These are phyloP conservation scores for Aspergillus transmontanensis DNA, from an alignment of 2,329 filamentous ascomycete genomes.

Conservation along the genomic window DNA sequence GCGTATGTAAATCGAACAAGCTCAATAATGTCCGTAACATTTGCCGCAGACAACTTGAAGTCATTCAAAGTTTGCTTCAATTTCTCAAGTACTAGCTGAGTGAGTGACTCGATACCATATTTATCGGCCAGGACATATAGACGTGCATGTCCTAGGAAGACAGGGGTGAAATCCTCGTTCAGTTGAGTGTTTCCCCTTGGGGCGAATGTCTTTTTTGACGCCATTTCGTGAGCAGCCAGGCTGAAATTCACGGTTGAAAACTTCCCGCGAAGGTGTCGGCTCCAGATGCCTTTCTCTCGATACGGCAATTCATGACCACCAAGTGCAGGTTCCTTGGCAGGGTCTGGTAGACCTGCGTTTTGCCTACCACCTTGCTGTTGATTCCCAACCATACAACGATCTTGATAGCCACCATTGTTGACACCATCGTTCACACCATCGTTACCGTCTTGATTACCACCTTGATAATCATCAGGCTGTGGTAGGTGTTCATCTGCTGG, in stretches of 20 bases:
- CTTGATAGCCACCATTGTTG: too few relatives aligned
- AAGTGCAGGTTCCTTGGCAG: not conserved
- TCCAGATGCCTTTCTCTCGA: conserved; percentile 15
- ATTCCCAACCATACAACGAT: too few relatives aligned
- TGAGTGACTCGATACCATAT: conserved; percentile 40
- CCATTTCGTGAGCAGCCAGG: not conserved
- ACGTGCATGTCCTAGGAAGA: conserved; percentile 44
- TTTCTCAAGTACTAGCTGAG: conserved; percentile 34
- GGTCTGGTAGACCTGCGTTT: too few relatives aligned
- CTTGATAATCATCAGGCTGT: too few relatives aligned
- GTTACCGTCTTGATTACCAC: too few relatives aligned
- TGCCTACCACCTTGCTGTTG: too few relatives aligned
- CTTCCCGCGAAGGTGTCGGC: conserved; percentile 1
- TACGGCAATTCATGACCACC: conserved; percentile 1
- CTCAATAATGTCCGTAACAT: conserved; percentile 31
- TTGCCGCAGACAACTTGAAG: conserved; percentile 33
- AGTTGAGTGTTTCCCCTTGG: conserved; percentile 15
- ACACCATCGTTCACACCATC: too few relatives aligned
- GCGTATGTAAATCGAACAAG: conserved; percentile 41
- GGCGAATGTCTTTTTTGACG: conserved; percentile 6
- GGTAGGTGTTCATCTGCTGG: too few relatives aligned
- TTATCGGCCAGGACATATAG: conserved; percentile 46
- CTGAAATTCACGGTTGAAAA: conserved; percentile 1
- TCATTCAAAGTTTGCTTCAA: conserved; percentile 34
- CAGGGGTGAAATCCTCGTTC: conserved; percentile 32